Evolutionary conservation across 2,329 filamentous ascomycete genomes (phyloP).

Genomic region (Aspergillus intermedius): DNA sequence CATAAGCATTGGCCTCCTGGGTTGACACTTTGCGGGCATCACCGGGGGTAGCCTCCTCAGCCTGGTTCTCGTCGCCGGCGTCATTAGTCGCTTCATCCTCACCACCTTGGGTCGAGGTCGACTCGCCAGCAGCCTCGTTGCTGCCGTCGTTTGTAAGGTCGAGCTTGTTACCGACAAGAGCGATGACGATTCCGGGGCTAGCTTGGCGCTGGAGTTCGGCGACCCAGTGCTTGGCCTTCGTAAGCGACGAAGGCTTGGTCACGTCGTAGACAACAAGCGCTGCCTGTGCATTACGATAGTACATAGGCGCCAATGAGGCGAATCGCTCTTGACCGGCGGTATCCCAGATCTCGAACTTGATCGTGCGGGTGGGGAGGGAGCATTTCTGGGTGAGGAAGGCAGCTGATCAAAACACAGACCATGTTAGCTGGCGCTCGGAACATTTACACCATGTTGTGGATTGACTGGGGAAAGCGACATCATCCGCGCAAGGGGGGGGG

Average conservation of each 20-base stretch:
- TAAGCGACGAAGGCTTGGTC: slow-evolving; percentile 88
- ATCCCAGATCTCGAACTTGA: slow-evolving; percentile 87
- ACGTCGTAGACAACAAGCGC: slow-evolving; percentile 98
- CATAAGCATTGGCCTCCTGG: slow-evolving; percentile 87
- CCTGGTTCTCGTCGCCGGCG: slow-evolving; percentile 44
- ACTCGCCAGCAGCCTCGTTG: slow-evolving; percentile 37
- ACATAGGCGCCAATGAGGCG: slow-evolving; percentile 94
- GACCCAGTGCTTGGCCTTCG: slow-evolving; percentile 98
- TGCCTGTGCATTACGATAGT: slow-evolving; percentile 97
- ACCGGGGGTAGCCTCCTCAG: slow-evolving; percentile 56
- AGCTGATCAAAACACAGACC: slow-evolving; percentile 48
- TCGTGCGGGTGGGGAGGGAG: slow-evolving; percentile 80
- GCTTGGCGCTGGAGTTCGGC: slow-evolving; percentile 95
- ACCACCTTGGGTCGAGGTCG: slow-evolving; percentile 11
- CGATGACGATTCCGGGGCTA: slow-evolving; percentile 92
- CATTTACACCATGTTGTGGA: neutral
- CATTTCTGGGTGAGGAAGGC: slow-evolving; percentile 99
- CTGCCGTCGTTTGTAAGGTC: slow-evolving; percentile 64
- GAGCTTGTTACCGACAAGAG: slow-evolving; percentile 92
- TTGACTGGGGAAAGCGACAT: neutral
- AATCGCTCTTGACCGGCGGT: slow-evolving; percentile 97
- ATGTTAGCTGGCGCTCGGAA: neutral
- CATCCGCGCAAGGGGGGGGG: neutral
- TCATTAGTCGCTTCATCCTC: slow-evolving; percentile 40
- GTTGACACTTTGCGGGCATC: slow-evolving; percentile 83